These are phyloP conservation scores for Cylindrotheca closterium DNA, from an alignment of 108 stramenopile species.

Conservation along the genomic window DNA sequence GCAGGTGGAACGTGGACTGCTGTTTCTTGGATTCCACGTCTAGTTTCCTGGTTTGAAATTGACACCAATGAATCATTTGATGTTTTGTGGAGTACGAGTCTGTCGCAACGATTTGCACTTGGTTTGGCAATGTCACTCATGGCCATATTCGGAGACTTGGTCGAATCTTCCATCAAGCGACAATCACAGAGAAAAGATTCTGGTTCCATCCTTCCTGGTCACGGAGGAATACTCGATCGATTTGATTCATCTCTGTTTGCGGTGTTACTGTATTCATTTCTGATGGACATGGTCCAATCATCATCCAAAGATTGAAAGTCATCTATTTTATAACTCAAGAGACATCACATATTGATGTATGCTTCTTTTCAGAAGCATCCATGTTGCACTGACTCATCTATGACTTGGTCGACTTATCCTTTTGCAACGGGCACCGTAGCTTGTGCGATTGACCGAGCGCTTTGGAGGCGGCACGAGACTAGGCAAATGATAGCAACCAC, in stretches of 20 bases:
- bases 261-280: conserved; percentile 48
- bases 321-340: not conserved
- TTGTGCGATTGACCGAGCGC: too few relatives aligned
- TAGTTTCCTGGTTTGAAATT: conserved; percentile 13
- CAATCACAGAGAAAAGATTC: conserved; percentile 64
- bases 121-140: conserved; percentile 56
- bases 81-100: conserved; percentile 3
- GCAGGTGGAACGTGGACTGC: conserved; percentile 36
- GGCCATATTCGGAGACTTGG: conserved; percentile 78
- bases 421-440: too few relatives aligned
- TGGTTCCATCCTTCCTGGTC: conserved; percentile 74
- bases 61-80: conserved; percentile 1
- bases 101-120: conserved; percentile 30
- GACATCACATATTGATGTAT: too few relatives aligned
- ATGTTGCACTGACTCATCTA: too few relatives aligned
- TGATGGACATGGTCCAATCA: not conserved
- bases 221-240: conserved; percentile 85
- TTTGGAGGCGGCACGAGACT: too few relatives aligned
- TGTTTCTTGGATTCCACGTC: conserved; percentile 19
- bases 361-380: too few relatives aligned
- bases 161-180: conserved; percentile 78
- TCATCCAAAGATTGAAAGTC: not conserved
- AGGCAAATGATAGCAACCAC: too few relatives aligned
- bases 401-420: too few relatives aligned
- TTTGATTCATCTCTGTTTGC: conserved; percentile 78